phyloP scores from a whole-genome alignment of 129 eudicot genomes.

The Helichrysum umbraculigerum region DNA sequence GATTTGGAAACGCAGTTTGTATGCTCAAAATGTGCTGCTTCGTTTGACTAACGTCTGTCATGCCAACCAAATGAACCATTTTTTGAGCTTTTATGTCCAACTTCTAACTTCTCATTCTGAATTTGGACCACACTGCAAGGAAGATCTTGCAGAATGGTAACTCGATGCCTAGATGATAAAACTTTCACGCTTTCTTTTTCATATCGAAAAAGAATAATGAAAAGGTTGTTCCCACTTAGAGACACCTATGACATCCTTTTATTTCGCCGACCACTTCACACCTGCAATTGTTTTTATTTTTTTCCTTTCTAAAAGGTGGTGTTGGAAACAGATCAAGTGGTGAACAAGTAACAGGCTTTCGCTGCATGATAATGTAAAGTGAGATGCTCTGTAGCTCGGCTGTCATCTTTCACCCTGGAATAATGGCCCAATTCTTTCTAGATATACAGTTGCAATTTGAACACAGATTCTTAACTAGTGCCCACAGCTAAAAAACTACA shows the following conservation, averaged over 20 bases:
- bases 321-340: not conserved
- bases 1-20: not conserved
- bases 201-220: not conserved
- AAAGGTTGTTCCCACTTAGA: not conserved
- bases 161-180: not conserved
- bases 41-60: not conserved
- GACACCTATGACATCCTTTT: not conserved
- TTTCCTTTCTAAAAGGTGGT: not conserved
- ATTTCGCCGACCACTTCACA: not conserved
- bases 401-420: conserved; percentile 18
- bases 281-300: not conserved
- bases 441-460: conserved; percentile 24
- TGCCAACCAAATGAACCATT: not conserved
- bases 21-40: not conserved
- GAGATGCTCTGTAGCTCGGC: conserved; percentile 18
- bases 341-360: not conserved
- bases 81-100: not conserved
- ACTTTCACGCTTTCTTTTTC: not conserved
- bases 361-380: conserved; percentile 16
- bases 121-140: not conserved
- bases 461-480: conserved; percentile 25
- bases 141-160: not conserved
- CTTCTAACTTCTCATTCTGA: no score
- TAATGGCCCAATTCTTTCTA: conserved; percentile 23
- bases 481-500: conserved; percentile 23